Evolutionary conservation across 345 rosid genomes (phyloP).

Genomic region (Ceriops tagal): DNA sequence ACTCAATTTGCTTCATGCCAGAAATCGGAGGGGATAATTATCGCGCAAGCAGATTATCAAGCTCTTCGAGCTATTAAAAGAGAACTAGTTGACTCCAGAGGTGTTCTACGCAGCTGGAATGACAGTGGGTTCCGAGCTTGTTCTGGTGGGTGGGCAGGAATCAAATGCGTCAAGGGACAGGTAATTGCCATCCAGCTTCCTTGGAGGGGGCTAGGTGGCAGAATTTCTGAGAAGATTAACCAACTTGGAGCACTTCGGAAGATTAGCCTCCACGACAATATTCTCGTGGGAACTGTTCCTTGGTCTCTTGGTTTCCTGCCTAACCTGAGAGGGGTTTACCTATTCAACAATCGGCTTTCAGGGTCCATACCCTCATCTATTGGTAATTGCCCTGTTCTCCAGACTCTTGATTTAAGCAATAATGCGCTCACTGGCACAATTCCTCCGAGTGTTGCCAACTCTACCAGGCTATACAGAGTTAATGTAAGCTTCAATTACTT

Average conservation of each 20-base stretch:
- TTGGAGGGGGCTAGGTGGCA: slow-evolving; percentile 80
- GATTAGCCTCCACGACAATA: slow-evolving; percentile 82
- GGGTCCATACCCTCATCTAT: slow-evolving; percentile 47
- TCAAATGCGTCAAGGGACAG: slow-evolving; percentile 83
- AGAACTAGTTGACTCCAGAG: slow-evolving; percentile 60
- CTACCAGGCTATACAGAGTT: slow-evolving; percentile 57
- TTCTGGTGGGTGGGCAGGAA: slow-evolving; percentile 84
- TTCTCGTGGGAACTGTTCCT: slow-evolving; percentile 63
- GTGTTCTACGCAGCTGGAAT: slow-evolving; percentile 76
- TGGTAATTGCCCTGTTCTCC: slow-evolving; percentile 26
- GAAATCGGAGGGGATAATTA: slow-evolving; percentile 61
- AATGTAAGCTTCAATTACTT: slow-evolving; percentile 62
- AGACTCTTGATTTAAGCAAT: slow-evolving; percentile 41
- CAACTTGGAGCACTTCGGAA: slow-evolving; percentile 67
- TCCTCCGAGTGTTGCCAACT: slow-evolving; percentile 63
- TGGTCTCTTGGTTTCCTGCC: slow-evolving; percentile 70
- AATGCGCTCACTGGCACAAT: slow-evolving; percentile 57
- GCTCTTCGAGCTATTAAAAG: slow-evolving; percentile 68
- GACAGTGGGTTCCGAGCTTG: slow-evolving; percentile 56
- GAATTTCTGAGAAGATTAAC: slow-evolving; percentile 74
- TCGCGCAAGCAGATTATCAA: slow-evolving; percentile 60
- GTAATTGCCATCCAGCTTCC: slow-evolving; percentile 87
- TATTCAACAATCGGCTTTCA: slow-evolving; percentile 83
- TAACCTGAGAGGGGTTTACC: slow-evolving; percentile 70
- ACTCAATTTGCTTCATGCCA: slow-evolving; percentile 42